Evolutionary conservation across 1,284 basidiomycete genomes (phyloP), one percentile per base, ranked within the genome.

Genomic region (Abortiporus biennis): DNA sequence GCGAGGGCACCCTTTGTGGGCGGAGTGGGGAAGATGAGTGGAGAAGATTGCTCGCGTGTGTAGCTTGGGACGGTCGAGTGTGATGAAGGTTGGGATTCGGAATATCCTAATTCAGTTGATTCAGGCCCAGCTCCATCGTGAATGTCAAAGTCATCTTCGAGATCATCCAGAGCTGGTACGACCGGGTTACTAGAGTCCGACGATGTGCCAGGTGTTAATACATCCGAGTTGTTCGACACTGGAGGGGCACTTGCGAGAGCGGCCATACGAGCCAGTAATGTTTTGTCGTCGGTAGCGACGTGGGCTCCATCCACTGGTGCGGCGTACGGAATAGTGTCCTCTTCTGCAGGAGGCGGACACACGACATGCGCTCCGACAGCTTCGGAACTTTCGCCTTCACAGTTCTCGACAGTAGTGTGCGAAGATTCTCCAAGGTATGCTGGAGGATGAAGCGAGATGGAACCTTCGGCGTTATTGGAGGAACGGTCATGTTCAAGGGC

Each of bases 261-360:
- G 1, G 68, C 73, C 47, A 85, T 68, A 25, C 67, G 72, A 24
- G 77, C 78, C 15, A 88, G 69, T 4, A 77, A 49, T 0, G 67
- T 60, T 59, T 88, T 88, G 59, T 88, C 85, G 55, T 88, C 85
- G 1, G 76, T 84, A 13, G 85, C 84, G 35, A 88, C 69, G 55
- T 88, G 85, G 9, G 74, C 81, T 11, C 65, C 63, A 45, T 68
- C 62, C 5, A 48, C 39, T 38, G 9, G 32, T 20, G 27, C 11
- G 36, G 30, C 21, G 45, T 17, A 19, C 13, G 36, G 36, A 19
- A 22, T 9, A 15, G 9, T 9, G 8, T 40, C 38, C 32, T 40
- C 21, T 22, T 40, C 15, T 15, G 12, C 29, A 9, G 16, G 13
- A 16, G 38, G n/a, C n/a, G n/a, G n/a, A n/a, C n/a, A n/a, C n/a